Percentiles rank a stretch among this genome's conserved stretches.
Conservation (phyloP, 768 basidiomycete species). For the Chiua virens region DNA sequence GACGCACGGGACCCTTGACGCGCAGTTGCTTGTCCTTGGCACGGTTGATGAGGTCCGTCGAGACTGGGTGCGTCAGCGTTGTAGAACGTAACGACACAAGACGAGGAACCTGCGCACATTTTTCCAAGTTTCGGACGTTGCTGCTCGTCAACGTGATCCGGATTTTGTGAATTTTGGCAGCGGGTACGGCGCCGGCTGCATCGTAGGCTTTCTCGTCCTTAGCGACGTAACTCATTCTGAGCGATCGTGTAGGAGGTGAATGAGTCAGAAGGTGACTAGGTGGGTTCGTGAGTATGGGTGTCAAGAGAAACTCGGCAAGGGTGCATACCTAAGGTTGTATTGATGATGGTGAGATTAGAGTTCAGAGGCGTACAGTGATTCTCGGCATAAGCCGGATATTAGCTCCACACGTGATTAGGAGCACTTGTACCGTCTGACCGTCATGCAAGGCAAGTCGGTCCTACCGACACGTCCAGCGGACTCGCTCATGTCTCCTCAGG, state of each 20-base stretch:
- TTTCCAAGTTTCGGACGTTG: conserved; percentile 98
- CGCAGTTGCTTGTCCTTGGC: conserved; percentile 99
- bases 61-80: conserved; percentile 62
- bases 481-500: conserved; percentile 36
- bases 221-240: conserved; percentile 96
- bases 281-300: not conserved
- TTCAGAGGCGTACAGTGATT: conserved; percentile 14
- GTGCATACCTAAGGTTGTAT: conserved; percentile 30
- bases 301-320: not conserved
- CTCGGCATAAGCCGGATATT: conserved; percentile 17
- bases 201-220: conserved; percentile 99
- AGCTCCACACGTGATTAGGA: not conserved
- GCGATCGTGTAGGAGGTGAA: conserved; percentile 26
- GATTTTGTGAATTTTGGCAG: conserved; percentile 97
- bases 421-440: conserved; percentile 2
- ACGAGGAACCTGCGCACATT: conserved; percentile 64
- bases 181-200: conserved; percentile 83
- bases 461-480: not conserved
- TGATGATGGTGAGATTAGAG: conserved; percentile 34
- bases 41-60: conserved; percentile 92
- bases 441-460: conserved; percentile 44
- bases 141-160: conserved; percentile 97
- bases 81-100: not conserved
- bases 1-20: conserved; percentile 97
- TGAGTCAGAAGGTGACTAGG: conserved; percentile 83